Evolutionary conservation across 768 basidiomycete species (phyloP).

Genomic region (Lactarius indigo): DNA sequence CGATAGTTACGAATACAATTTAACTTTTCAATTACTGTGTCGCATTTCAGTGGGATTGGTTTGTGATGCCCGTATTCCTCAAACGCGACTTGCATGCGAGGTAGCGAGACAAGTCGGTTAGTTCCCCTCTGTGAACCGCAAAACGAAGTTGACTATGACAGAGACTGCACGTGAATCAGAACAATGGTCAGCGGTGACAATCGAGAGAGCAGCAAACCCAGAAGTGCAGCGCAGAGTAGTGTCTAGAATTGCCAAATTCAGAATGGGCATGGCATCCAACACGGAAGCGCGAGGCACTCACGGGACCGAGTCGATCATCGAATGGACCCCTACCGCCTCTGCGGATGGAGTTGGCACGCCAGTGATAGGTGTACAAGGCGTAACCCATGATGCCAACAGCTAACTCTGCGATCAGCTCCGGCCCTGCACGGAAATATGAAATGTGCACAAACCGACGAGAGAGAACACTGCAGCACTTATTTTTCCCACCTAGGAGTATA

Average conservation of each 20-base stretch:
- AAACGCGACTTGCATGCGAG: neutral
- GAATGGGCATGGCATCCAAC: neutral
- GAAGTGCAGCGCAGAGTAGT: conserved; percentile 74
- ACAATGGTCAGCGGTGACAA: neutral
- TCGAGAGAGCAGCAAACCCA: conserved; percentile 46
- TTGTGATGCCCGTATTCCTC: conserved; percentile 6
- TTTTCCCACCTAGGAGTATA: conserved; percentile 67
- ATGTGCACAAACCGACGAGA: conserved; percentile 64
- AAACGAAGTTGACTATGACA: conserved; percentile 78
- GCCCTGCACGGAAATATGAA: neutral
- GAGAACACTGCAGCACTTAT: conserved; percentile 98
- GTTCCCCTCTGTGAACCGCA: conserved; percentile 59
- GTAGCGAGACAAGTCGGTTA: neutral
- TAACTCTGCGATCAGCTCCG: conserved; percentile 32
- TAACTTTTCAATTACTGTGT: neutral
- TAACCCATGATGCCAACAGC: conserved; percentile 98
- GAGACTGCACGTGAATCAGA: conserved; percentile 52
- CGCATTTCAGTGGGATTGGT: neutral
- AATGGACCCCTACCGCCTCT: conserved; percentile 91
- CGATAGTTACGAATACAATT: conserved; percentile 18
- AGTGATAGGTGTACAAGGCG: conserved; percentile 92
- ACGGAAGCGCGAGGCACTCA: conserved; percentile 43
- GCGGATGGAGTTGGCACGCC: conserved; percentile 92
- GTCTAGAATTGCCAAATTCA: conserved; percentile 47
- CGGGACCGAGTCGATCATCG: conserved; percentile 93